Base-by-base conservation (phyloP, 306 rosid species). In the Betula pendula region DNA sequence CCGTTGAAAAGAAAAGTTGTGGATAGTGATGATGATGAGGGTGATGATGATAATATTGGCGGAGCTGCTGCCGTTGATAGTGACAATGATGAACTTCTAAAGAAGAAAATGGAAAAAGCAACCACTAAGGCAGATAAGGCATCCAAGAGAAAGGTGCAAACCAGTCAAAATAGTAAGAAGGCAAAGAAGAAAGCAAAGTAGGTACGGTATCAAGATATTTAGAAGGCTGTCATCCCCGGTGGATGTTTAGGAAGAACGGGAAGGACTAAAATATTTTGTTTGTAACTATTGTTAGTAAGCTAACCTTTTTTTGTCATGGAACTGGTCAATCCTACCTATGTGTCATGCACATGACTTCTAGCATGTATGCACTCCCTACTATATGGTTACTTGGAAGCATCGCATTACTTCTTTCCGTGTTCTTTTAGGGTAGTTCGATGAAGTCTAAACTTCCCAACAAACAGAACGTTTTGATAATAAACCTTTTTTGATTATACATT, bases 1-100 rank as follows among this genome's bases (percentile, higher is more conserved):
- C 68, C 89, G 4, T 76, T 79, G 35, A 87, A 87, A 83, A 89
- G 83, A 62, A 88, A 83, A 73, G 71, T 88, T 2, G 73, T 81
- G 62, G 87, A 80, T 73, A 90, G 85, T 75, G 88, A 90, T 11
- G 76, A 69, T 20, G 88, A 81, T 40, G 74, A 71, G 65, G 47
- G 77, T 48, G 86, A 68, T 25, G 79, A 56, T 51, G 49, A 38
- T 38, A 6, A 38, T 38, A 38, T 38, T 38, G 42, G 42, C 42
- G 42, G 42, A 5, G 42, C 42, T 38, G 42, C 42, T 38, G 7
- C 79, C 6, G 53, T 77, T 8, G 65, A 81, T 11, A 83, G 84
- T 38, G 58, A 51, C 9, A 70, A 72, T 40, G 80, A 76, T 51
- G 82, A 77, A 74, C 84, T 60, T 59, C 74, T 50, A 79, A 81